A percentile compares a stretch with the other conserved stretches of the same genome.
These are phyloP conservation scores for Angophora floribunda DNA, from an alignment of 345 rosid genomes.

Conservation along the genomic window DNA sequence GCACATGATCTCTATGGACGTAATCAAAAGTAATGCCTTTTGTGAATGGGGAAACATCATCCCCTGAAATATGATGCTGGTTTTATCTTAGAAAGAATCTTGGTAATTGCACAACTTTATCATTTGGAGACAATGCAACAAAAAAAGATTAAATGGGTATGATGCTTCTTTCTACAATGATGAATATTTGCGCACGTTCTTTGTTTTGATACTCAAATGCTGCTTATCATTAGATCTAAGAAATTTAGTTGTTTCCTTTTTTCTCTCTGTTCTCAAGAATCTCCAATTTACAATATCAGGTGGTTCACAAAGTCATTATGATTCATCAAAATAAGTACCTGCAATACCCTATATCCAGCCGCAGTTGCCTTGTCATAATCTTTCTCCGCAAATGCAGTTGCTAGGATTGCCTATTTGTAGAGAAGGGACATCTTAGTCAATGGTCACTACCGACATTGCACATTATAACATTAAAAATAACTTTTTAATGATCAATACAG, in stretches of 20 bases:
- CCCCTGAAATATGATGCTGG: background rate
- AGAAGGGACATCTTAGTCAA: background rate
- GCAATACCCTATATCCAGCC: constrained; percentile 58
- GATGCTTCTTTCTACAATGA: background rate
- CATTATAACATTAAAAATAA: background rate
- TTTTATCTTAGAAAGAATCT: background rate
- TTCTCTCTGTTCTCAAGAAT: background rate
- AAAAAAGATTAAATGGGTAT: background rate
- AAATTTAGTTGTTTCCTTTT: background rate
- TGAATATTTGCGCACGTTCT: background rate
- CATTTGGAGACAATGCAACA: background rate
- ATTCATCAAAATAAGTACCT: constrained; percentile 18
- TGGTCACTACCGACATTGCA: background rate
- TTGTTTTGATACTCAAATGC: background rate
- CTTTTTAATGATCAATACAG: background rate
- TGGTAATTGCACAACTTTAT: background rate
- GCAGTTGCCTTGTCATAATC: constrained; percentile 61
- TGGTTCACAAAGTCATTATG: background rate
- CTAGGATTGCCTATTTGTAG: constrained; percentile 62
- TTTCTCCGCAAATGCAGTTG: constrained; percentile 75
- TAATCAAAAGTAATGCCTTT: too few species aligned
- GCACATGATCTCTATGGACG: background rate
- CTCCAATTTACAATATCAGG: background rate
- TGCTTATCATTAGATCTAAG: background rate
- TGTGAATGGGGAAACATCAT: background rate